Evolutionary conservation across 2,329 filamentous ascomycete species (phyloP), one percentile per base, ranked within the genome.

Genomic region (Paraconiothyrium brasiliense): DNA sequence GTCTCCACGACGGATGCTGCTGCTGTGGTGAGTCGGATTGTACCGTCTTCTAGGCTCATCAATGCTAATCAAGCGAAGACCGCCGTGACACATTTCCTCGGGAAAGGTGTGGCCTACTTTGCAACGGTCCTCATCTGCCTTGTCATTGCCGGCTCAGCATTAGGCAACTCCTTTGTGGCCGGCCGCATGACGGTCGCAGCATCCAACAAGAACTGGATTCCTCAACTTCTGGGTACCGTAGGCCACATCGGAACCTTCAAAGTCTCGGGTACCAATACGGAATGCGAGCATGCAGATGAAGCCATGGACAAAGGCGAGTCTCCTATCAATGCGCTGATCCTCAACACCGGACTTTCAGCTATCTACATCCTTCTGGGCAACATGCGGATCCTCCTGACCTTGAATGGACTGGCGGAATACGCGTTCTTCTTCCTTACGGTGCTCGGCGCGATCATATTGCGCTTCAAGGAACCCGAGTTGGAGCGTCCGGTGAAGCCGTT

Each of bases 371-470:
- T 89, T 0, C 77, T 89, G 0, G 87, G 87, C 7, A 87, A 84
- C 71, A 90, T 90, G 80, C 84, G 87, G 20, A 85, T 86, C 0
- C 81, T 90, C 0, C 74, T 90, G 10, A 89, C 87, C 0, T 85
- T 78, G 41, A 78, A 78, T 32, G 76, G 76, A 1, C 68, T 78
- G 8, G 75, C 72, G 0, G 76, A 78, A 51, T 89, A 87, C 65
- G 84, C 86, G 0, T 90, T 90, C 76, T 90, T 89, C 80, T 89
- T 89, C 72, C 78, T 90, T 11, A 87, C 87, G 0, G 87, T 89
- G 0, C 70, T 89, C 0, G 88, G 87, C 0, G 86, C 85, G 1
- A 81, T 89, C 6, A 77, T 89, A 8, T 72, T 90, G 49, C 82
- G 88, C 2, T 83, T 82, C 61, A 82, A 84, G 0, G 86, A 89